These are phyloP conservation scores for Penicillium goetzii DNA, from an alignment of 495 filamentous ascomycete species.

Conservation along the genomic window DNA sequence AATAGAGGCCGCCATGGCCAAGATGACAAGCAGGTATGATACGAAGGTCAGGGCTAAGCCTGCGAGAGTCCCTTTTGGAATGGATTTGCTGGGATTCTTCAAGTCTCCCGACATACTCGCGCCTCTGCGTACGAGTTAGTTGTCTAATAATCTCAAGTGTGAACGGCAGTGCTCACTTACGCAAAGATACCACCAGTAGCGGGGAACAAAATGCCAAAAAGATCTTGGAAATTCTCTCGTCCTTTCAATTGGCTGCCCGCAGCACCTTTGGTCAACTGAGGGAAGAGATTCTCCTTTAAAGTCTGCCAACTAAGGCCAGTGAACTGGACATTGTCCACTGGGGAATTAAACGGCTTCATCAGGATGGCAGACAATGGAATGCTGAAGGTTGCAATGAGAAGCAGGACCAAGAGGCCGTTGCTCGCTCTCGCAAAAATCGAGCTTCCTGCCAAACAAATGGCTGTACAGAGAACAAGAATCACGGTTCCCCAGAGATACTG, in stretches of 20 bases:
- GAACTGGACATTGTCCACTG: conserved; percentile 66
- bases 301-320: conserved; percentile 74
- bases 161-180: conserved; percentile 39
- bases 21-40: conserved; percentile 73
- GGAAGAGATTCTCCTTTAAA: conserved; percentile 71
- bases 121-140: conserved; percentile 52
- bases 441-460: conserved; percentile 78
- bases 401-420: conserved; percentile 74
- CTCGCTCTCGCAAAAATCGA: conserved; percentile 80
- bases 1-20: conserved; percentile 79
- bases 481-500: conserved; percentile 77
- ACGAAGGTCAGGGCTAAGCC: conserved; percentile 77
- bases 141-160: not conserved
- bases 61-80: conserved; percentile 79
- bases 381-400: conserved; percentile 76
- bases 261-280: conserved; percentile 66
- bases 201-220: conserved; percentile 87
- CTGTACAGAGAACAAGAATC: conserved; percentile 73
- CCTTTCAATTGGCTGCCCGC: conserved; percentile 68
- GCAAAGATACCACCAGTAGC: conserved; percentile 77
- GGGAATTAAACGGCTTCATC: conserved; percentile 66
- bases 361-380: conserved; percentile 77
- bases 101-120: conserved; percentile 91
- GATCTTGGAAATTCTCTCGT: conserved; percentile 75
- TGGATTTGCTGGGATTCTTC: conserved; percentile 80